Evolutionary conservation across 2,329 filamentous ascomycete species (phyloP), one percentile per base, ranked within the genome.

Genomic region (Monosporascus sp.): DNA sequence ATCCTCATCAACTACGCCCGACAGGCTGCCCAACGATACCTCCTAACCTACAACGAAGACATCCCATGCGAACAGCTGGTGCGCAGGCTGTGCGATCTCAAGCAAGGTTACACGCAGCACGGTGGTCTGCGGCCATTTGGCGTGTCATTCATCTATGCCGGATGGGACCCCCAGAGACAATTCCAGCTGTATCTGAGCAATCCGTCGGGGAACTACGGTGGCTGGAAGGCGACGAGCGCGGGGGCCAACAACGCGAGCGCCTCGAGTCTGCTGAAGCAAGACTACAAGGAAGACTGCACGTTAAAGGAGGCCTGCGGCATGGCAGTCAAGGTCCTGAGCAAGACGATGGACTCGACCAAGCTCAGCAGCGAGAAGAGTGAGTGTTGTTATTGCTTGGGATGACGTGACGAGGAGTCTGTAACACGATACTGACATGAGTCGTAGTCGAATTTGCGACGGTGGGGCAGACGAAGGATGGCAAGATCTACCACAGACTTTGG

Each of bases 1-100:
- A 99, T 99, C 74, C 91, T 99, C 72, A 99, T 99, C 85, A 99
- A 99, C 81, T 97, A 95, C 76, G 95, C 94, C 71, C 91, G 94
- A 65, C 91, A 96, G 83, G 89, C 90, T 67, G 94, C 94, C 65
- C 94, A 99, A 78, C 86, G 88, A 70, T 97, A 99, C 77, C 93
- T 99, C 72, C 85, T 96, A 63, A 99, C 93, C 67, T 99, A 99
- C 82, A 96, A 97, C 80, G 92, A 97, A 87, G 94, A 99, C 71
- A 99, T 99, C 61, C 94, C 94, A 55, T 99, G 94, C 79, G 94
- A 99, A 74, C 94, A 99, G 76, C 89, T 99, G 54, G 94, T 99
- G 57, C 91, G 94, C 66, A 86, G 91, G 65, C 82, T 99, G 67
- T 99, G 95, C 76, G 94, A 99, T 78, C 79, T 97, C 63, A 99